Base-by-base conservation (phyloP, 345 rosid species). In the Geranium brycei region DNA sequence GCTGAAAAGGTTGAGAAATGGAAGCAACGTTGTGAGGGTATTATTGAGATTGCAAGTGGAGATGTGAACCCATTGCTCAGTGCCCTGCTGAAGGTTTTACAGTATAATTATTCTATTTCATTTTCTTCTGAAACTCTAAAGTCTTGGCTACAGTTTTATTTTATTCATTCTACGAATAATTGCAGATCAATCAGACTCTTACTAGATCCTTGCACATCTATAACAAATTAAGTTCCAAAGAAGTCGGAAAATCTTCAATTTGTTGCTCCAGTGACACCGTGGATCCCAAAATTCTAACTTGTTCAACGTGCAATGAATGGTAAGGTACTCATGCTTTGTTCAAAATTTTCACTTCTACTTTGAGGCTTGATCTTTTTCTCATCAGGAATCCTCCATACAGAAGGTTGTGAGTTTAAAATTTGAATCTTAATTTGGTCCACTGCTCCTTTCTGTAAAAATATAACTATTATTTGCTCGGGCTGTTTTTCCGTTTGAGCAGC, bases 261-360 rank as follows among this genome's bases (percentile, higher is more conserved):
- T 72, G 80, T 77, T 83, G 85, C 56, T 41, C 70, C n/a, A 73
- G 40, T 68, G 65, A 51, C 70, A 58, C 66, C 47, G 73, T 68
- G 67, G 81, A 75, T 69, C 72, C 62, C 51, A 66, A 72, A 51
- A 31, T 71, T 59, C 59, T 70, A 61, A 70, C 64, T 67, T 87
- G 91, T 72, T 76, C 78, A 28, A 61, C 61, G 3, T 87, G 91
- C 72, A 74, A 79, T 51, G 84, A 83, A 80, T 41, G 87, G 95
- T 87, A 83, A 81, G 80, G 66, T 64, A 59, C 63, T 63, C 58
- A 13, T 62, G 47, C 31, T 32, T 59, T 55, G 60, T 69, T 38
- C 62, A 10, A 57, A 12, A 12, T 60, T 5, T 31, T 17, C 31
- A n/a, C 41, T 31, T 12, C 8, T 35, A 31, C 41, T 28, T 60